A percentile compares a stretch with the other conserved stretches of the same genome.
Conservation (phyloP, 345 rosid genomes). For the Anastatica hierochuntica region DNA sequence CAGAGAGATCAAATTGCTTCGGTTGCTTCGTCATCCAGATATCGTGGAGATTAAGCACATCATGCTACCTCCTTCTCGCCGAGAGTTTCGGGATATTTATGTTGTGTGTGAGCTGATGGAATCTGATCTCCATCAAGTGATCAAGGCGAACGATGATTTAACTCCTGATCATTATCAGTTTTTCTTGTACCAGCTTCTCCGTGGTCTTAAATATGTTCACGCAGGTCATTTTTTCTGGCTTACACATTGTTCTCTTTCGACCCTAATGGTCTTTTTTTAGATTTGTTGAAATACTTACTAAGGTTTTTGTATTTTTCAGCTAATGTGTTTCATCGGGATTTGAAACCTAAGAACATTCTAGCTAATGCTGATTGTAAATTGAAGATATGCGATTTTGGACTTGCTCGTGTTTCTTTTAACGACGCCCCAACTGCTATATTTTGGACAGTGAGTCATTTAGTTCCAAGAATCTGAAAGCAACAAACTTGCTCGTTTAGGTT, state of each 20-base stretch:
- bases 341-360: slow-evolving; percentile 93
- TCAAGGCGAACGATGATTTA: slow-evolving; percentile 91
- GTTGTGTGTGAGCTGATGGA: slow-evolving; percentile 65
- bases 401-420: slow-evolving; percentile 88
- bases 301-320: slow-evolving; percentile 45
- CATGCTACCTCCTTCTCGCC: slow-evolving; percentile 94
- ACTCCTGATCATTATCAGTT: slow-evolving; percentile 96
- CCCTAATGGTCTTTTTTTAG: background rate
- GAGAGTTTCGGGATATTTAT: slow-evolving; percentile 89
- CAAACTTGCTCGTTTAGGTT: background rate
- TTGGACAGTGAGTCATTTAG: slow-evolving; percentile 70
- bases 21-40: slow-evolving; percentile 93
- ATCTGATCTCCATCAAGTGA: slow-evolving; percentile 97
- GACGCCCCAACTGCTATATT: slow-evolving; percentile 94
- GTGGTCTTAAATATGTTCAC: slow-evolving; percentile 87
- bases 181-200: slow-evolving; percentile 95
- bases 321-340: slow-evolving; percentile 90
- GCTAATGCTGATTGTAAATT: slow-evolving; percentile 95
- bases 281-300: background rate
- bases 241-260: background rate
- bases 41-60: slow-evolving; percentile 89
- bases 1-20: slow-evolving; percentile 88
- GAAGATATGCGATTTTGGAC: slow-evolving; percentile 97
- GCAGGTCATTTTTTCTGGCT: slow-evolving; percentile 43
- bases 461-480: slow-evolving; percentile 5